Evolutionary conservation across 2,329 filamentous ascomycete species (phyloP), one percentile per base, ranked within the genome.

Genomic region (Botrytis galanthina): DNA sequence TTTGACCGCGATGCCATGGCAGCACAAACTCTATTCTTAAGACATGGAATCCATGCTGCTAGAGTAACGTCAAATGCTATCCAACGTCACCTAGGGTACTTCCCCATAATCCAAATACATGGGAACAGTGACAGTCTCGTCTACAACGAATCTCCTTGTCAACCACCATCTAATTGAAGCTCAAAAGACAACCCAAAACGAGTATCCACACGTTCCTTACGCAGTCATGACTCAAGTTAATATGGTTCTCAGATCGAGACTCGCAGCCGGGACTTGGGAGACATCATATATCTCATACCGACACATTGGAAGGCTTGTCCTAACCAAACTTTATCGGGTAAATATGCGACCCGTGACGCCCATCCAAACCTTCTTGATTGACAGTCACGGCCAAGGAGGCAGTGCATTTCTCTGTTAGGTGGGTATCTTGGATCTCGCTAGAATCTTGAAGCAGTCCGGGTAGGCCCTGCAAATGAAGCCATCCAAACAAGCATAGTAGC

Each of bases 11-110:
- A 62, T 71, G 42, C 12, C 59, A 71, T 32, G 46, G 60, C 70
- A 64, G 70, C 59, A 71, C 70, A n/a, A 71, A 71, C 70, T 71
- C 54, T 54, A 64, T 46, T 66, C 44, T 32, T 32, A 20, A 32
- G 46, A 66, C 57, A 71, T 57, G 57, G 59, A 64, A 39, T 71
- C 70, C 70, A 71, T 71, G 60, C 37, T 29, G 46, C 39, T 32
- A 39, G 69, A 63, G 44, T 46, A 71, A 63, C 69, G 69, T 71
- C 39, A 48, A 63, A 71, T 22, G 18, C 26, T 39, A 54, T 68
- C 26, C 35, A 57, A 68, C 48, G 46, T 68, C 64, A 68, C 48
- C 46, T 57, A 68, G 32, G 35, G n/a, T 37, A 39, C 51, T 60
- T 70, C 67, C 37, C 67, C 67, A 70, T 70, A 32, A 60, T 44